Evolutionary conservation across 2,329 filamentous ascomycete species (phyloP), one percentile per base, ranked within the genome.

Genomic region (Fusarium xyrophilum): DNA sequence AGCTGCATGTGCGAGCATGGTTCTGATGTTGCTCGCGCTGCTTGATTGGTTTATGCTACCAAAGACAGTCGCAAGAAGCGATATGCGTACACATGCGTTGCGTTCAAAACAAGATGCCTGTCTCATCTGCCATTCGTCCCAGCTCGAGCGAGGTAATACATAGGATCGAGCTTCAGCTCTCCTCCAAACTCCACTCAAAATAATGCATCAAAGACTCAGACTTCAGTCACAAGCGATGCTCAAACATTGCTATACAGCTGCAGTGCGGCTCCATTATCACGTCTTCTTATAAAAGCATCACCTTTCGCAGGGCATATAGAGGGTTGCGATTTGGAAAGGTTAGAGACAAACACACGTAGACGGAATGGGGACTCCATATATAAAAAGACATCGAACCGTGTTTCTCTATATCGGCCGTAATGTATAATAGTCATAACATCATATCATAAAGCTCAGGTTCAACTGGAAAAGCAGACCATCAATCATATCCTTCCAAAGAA

Each of bases 391-490:
- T 73, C 60, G 65, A 68, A 53, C 39, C 54, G 17, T 50, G 30
- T 70, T 68, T 73, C 59, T 73, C 68, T 73, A 73, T 73, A 67
- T 70, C 48, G 68, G 69, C 58, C 68, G 71, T 73, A 65, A 73
- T 55, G 50, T 72, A 73, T 73, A 69, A 57, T 69, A 63, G 60
- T 73, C 71, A 59, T 73, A 57, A 66, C 63, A 54, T 73, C 71
- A 25, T 72, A 53, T 73, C 68, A 51, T 69, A 56, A 58, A 68
- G 38, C 32, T 62, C 51, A 32, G 30, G 30, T 32, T 15, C 32
- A 56, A 70, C 35, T 35, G 43, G 33, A 63, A 65, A 69, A 50
- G 14, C 33, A 73, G 62, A 25, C 39, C 61, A 62, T 62, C 53
- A 65, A 35, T 47, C 50, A 33, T 67, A 10, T 55, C 70, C 56